phyloP scores from a whole-genome alignment of 2,329 filamentous ascomycete genomes.

The Colletotrichum liriopes region DNA sequence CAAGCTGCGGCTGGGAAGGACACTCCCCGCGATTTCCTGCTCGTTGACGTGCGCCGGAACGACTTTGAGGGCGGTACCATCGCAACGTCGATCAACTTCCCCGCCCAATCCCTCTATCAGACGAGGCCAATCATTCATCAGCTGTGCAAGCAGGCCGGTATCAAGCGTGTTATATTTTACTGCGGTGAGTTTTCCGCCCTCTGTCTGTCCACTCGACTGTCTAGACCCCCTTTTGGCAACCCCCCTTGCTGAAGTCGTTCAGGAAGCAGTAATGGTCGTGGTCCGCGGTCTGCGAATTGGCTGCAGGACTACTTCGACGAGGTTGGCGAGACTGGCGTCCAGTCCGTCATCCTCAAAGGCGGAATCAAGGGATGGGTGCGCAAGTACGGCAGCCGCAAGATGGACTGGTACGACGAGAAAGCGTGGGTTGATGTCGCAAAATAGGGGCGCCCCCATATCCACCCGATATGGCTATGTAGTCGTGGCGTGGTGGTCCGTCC shows the following conservation, averaged over 20 bases:
- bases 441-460: background rate
- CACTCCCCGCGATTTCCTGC: constrained; percentile 56
- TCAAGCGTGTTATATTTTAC: constrained; percentile 68
- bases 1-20: constrained; percentile 50
- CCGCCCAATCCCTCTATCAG: constrained; percentile 69
- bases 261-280: constrained; percentile 68
- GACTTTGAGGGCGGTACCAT: constrained; percentile 75
- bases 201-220: background rate
- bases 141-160: constrained; percentile 65
- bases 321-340: constrained; percentile 59
- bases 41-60: constrained; percentile 68
- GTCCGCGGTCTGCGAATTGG: constrained; percentile 68
- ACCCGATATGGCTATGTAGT: constrained; percentile 17
- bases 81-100: constrained; percentile 70
- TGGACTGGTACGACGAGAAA: constrained; percentile 66
- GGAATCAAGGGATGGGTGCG: constrained; percentile 72
- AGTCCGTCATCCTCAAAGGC: constrained; percentile 64
- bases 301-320: constrained; percentile 70
- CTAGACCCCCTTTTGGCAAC: background rate
- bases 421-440: constrained; percentile 49
- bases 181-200: constrained; percentile 59
- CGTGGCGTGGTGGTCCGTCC: constrained; percentile 6
- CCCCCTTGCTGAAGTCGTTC: constrained; percentile 21
- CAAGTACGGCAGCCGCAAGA: constrained; percentile 61
- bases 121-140: constrained; percentile 64